Conservation (phyloP, 2,329 filamentous ascomycete species). For the Emericellopsis atlantica region DNA sequence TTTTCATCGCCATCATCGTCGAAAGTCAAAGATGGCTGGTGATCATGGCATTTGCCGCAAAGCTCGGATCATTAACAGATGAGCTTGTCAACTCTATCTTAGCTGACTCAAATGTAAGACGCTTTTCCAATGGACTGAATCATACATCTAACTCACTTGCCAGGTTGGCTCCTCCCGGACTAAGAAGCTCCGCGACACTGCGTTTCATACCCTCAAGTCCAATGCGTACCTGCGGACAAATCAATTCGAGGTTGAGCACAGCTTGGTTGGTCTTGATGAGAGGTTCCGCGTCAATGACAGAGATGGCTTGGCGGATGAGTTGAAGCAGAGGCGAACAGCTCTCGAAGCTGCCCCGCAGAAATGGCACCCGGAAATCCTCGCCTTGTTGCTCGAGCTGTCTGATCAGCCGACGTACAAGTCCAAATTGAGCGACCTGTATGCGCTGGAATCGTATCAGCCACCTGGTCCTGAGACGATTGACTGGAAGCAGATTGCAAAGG, state of each 20-base stretch:
- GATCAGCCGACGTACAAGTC: constrained; percentile 66
- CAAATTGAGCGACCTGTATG: constrained; percentile 48
- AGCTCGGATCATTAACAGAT: constrained; percentile 51
- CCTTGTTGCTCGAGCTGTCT: constrained; percentile 68
- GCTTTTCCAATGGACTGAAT: background rate
- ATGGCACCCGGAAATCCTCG: constrained; percentile 69
- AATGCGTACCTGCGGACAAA: constrained; percentile 55
- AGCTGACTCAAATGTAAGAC: constrained; percentile 32
- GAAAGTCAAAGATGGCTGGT: constrained; percentile 5
- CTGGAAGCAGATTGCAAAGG: constrained; percentile 68
- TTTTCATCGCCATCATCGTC: too few relatives aligned
- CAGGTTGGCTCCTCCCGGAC: constrained; percentile 22
- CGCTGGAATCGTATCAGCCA: constrained; percentile 28
- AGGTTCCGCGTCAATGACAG: constrained; percentile 72
- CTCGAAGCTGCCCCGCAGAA: constrained; percentile 25
- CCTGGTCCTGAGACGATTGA: constrained; percentile 39
- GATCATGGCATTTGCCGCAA: constrained; percentile 58
- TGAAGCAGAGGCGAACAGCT: constrained; percentile 32
- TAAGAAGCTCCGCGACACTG: constrained; percentile 31
- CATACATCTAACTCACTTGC: background rate
- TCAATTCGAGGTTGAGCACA: constrained; percentile 57
- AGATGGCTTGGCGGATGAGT: constrained; percentile 64
- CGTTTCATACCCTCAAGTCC: constrained; percentile 36
- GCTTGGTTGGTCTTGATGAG: constrained; percentile 65
- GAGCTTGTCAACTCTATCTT: constrained; percentile 57